Evolutionary conservation across 1,139 yeast genomes (phyloP), one percentile per base, ranked within the genome.

Genomic region (Debaryomyces subglobosus): DNA sequence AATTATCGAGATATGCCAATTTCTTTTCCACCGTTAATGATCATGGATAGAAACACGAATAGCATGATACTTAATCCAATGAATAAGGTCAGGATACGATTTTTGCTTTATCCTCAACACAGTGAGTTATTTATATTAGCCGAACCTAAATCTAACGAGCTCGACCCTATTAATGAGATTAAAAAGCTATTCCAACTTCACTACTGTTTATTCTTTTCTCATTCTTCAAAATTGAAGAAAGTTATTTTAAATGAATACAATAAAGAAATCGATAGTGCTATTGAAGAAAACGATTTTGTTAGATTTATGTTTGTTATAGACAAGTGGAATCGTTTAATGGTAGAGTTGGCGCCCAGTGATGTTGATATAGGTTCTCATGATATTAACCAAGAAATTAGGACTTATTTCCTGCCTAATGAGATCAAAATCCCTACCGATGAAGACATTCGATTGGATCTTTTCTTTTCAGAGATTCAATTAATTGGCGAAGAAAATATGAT

Each of bases 91-190:
- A 73, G 65, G 52, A 64, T 69, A 36, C 68, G 72, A 50, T 71
- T 70, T 47, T 59, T 76, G 10, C 60, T 76, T 21, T 73, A 74
- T 49, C 80, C 80, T 0, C 65, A 68, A 46, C 78, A 74, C 50
- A 59, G 58, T 37, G 81, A 76, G 53, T 68, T 68, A 59, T 76
- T 67, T 50, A 50, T 74, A 12, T 61, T 76, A 41, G 79, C 77
- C 1, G 69, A 62, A 9, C 82, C 84, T 3, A 79, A 78, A 52
- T 69, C 74, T 44, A 79, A 80, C 47, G 88, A 83, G 53, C 72
- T 86, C 50, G 85, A 88, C 58, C 94, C 96, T 3, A 71, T 87
- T 53, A 78, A 75, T 43, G 97, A 91, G 60, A 78, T 90, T 43
- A 88, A 86, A 20, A 80, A 70, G 53, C 54, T 75, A 7, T 69